Evolutionary conservation across 768 basidiomycete species (phyloP), one percentile per base, ranked within the genome.

Genomic region (Russula virescens): DNA sequence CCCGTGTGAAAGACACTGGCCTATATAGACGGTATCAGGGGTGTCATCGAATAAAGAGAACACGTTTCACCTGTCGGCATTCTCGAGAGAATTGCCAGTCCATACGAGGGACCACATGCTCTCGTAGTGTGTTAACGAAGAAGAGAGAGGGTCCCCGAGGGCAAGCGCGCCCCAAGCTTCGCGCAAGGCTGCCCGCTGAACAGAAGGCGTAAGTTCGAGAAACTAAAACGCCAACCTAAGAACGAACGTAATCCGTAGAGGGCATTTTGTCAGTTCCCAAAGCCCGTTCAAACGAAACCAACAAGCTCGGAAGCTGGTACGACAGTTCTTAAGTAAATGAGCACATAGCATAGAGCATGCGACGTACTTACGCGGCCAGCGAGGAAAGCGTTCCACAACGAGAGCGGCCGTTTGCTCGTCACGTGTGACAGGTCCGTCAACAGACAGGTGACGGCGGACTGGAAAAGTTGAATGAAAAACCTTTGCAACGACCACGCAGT

Each of bases 361-460:
- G 57, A 40, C 65, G 40, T 19, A 55, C 86, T 68, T 73, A 91
- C 89, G 57, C 89, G 80, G 43, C 88, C 85, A 58, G 88, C 74
- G 21, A 89, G 78, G 69, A 91, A 91, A 21, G 84, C 79, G 66
- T 81, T 82, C 89, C 89, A 92, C 35, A 90, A 68, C 42, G 74
- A 74, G 49, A 71, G 65, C 57, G 74, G 61, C 68, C 72, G 65
- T 66, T 75, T 65, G 58, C 72, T 64, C 52, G 70, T 64, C 5
- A 69, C 69, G 58, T 60, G 75, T 2, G 76, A 69, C 16, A 74
- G 68, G 55, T 73, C 81, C 70, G 88, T 84, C 1, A 82, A 78
- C 23, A 91, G 74, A 67, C 83, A 87, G 8, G 80, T 80, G 63
- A 88, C 74, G 4, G 86, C 83, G 3, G 87, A 79, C 21, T 85